A percentile compares a stretch with the other conserved stretches of the same genome.
Conservation (phyloP, 345 rosid species). For the Melastoma malabathricum region DNA sequence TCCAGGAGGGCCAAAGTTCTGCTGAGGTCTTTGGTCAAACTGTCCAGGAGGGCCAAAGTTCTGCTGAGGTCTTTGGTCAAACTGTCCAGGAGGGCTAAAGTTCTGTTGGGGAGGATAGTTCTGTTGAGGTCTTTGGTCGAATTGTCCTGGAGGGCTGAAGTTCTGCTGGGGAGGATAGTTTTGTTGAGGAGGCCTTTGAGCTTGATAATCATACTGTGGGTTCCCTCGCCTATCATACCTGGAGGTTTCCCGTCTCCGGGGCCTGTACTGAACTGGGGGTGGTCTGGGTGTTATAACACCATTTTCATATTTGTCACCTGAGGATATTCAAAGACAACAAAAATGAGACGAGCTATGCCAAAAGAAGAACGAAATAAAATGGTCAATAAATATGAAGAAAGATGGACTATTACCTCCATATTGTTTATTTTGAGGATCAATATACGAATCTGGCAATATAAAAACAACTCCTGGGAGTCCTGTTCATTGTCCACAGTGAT, state of each 20-base stretch:
- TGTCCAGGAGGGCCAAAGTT: slow-evolving; percentile 5
- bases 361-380: no score
- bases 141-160: slow-evolving; percentile 9
- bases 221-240: slow-evolving; percentile 35
- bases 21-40: slow-evolving; percentile 7
- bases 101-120: slow-evolving; percentile 19
- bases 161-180: slow-evolving; percentile 25
- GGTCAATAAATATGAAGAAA: not conserved
- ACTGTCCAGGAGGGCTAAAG: slow-evolving; percentile 10
- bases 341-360: no score
- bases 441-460: slow-evolving; percentile 83
- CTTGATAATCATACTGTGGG: slow-evolving; percentile 19
- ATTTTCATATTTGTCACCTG: slow-evolving; percentile 84
- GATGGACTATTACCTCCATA: slow-evolving; percentile 63
- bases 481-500: slow-evolving; percentile 12
- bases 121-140: slow-evolving; percentile 8
- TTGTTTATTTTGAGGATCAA: slow-evolving; percentile 75
- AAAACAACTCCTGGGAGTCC: slow-evolving; percentile 78
- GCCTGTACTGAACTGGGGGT: slow-evolving; percentile 44
- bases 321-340: not conserved
- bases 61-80: slow-evolving; percentile 3
- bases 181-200: slow-evolving; percentile 13
- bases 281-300: slow-evolving; percentile 77
- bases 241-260: slow-evolving; percentile 21
- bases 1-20: slow-evolving; percentile 4